phyloP scores from a whole-genome alignment of 1,139 yeast species.

The Geotrichum siamense region DNA sequence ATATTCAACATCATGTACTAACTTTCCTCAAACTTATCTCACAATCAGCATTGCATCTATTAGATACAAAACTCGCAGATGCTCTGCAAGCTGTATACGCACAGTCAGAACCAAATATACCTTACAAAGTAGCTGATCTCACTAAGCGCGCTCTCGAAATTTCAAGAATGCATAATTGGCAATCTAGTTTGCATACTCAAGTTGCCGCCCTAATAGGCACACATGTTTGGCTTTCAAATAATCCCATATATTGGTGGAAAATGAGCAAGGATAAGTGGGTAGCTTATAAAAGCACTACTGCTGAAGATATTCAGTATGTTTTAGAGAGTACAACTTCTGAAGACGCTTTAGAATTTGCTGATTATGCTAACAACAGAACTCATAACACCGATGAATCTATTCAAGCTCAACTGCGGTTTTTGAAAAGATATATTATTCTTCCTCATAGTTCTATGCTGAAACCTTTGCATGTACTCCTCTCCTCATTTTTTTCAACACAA shows the following conservation, averaged over 20 bases:
- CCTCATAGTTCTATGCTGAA: slow-evolving; percentile 23
- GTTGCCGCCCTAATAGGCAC: slow-evolving; percentile 15
- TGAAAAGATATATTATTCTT: slow-evolving; percentile 22
- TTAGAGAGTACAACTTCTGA: slow-evolving; percentile 5
- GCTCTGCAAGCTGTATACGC: slow-evolving; percentile 12
- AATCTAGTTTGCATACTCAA: not conserved
- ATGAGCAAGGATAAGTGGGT: slow-evolving; percentile 12
- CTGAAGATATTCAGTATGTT: slow-evolving; percentile 15
- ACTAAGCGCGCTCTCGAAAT: slow-evolving; percentile 10
- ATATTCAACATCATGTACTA: slow-evolving; percentile 1
- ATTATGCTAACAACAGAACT: slow-evolving; percentile 9
- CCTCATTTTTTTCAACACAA: slow-evolving; percentile 2
- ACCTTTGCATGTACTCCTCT: slow-evolving; percentile 17
- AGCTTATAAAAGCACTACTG: slow-evolving; percentile 8
- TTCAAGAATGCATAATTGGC: slow-evolving; percentile 6
- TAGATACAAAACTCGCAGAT: slow-evolving; percentile 5
- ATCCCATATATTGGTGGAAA: slow-evolving; percentile 15
- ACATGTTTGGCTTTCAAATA: slow-evolving; percentile 14
- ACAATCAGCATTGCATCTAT: slow-evolving; percentile 8
- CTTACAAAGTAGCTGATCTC: slow-evolving; percentile 6
- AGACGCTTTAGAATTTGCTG: slow-evolving; percentile 9
- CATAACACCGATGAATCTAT: slow-evolving; percentile 8
- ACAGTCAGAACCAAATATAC: slow-evolving; percentile 11
- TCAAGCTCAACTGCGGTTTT: slow-evolving; percentile 16
- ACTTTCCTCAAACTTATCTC: slow-evolving; percentile 8